Evolutionary conservation across 192 early-diverging fungal genomes (phyloP).

Genomic region (Coemansia sp.): DNA sequence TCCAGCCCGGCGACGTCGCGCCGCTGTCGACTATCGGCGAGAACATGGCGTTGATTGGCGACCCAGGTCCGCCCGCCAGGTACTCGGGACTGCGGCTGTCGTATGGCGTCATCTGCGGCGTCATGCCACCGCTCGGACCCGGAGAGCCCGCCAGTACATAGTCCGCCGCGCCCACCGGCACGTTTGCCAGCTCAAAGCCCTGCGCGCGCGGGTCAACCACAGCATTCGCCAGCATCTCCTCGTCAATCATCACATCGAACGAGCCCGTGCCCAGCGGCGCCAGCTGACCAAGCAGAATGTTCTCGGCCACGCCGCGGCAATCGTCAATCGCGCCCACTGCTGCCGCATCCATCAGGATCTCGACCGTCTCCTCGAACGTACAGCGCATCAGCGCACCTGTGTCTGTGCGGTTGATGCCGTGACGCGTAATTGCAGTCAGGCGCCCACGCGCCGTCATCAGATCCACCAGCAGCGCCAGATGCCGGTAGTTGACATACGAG

Average conservation of each 20-base stretch:
- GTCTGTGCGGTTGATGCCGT: conserved; percentile 96
- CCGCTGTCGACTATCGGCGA: conserved; percentile 83
- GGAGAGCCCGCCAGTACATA: conserved; percentile 54
- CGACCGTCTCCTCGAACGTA: conserved; percentile 99
- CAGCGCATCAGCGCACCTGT: conserved; percentile 91
- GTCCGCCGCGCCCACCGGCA: conserved; percentile 52
- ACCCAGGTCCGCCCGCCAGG: conserved; percentile 59
- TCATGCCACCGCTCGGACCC: conserved; percentile 61
- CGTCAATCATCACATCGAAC: conserved; percentile 92
- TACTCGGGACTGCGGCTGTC: conserved; percentile 68
- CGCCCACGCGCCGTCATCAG: conserved; percentile 93
- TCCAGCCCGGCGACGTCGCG: conserved; percentile 58
- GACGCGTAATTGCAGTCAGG: conserved; percentile 96
- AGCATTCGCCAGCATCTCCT: conserved; percentile 80
- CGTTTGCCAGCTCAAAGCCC: conserved; percentile 55
- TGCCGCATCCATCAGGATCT: conserved; percentile 96
- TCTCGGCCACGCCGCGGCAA: conserved; percentile 95
- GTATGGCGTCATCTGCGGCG: conserved; percentile 82
- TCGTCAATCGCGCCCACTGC: conserved; percentile 88
- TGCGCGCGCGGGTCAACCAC: conserved; percentile 56
- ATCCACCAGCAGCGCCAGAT: conserved; percentile 92
- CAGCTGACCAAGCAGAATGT: conserved; percentile 96
- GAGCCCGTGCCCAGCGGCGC: conserved; percentile 94
- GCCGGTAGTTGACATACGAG: conserved; percentile 98
- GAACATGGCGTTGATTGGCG: conserved; percentile 77